Base-by-base conservation (phyloP, 108 stramenopile genomes). In the Cyclotella choctawhatcheeana region DNA sequence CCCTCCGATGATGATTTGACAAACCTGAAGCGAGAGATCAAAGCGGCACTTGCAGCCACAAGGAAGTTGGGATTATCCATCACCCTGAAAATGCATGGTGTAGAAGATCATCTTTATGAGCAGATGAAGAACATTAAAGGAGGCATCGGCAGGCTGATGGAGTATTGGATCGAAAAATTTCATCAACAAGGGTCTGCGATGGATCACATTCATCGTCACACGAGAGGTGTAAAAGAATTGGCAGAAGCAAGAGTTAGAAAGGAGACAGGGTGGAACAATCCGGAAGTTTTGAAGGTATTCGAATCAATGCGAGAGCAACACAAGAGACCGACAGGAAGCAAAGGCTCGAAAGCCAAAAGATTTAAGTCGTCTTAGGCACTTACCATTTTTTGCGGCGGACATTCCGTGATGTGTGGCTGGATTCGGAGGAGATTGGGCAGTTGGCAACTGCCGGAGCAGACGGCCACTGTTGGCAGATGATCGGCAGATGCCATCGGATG, bases 101-200 rank as follows among this genome's bases (percentile, higher is more conserved):
- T 70, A 58, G 69, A 71, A 60, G 45, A 58, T 26, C 70, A 71
- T 60, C 35, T 71, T 58, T 45, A 25, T 45, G 20, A 32, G 22
- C 70, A 71, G 48, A 59, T 71, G 58, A 58, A 31, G 48, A 44
- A 21, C 17, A 47, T 61, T 22, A 6, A 40, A 12, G 43, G 70
- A 13, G 58, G 70, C 21, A 71, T 71, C 27, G 20, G 29, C n/a
- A 45, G 34, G 29, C 44, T 69, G 37, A 69, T 69, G 37, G 58
- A 71, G 43, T 47, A 71, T 32, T 71, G 70, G 70, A 47, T 71
- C 31, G 70, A 60, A 59, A 53, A 71, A 17, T 70, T 56, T 32
- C 58, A 71, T 51, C 70, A 71, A 48, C 33, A 30, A 33, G 47
- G 70, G 20, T 48, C 44, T 45, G 44, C 29, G 17, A 50, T 60